A percentile compares a stretch with the other conserved stretches of the same genome.
Evolutionary conservation across 768 basidiomycete species (phyloP).

Genomic region (Crucibulum laeve): DNA sequence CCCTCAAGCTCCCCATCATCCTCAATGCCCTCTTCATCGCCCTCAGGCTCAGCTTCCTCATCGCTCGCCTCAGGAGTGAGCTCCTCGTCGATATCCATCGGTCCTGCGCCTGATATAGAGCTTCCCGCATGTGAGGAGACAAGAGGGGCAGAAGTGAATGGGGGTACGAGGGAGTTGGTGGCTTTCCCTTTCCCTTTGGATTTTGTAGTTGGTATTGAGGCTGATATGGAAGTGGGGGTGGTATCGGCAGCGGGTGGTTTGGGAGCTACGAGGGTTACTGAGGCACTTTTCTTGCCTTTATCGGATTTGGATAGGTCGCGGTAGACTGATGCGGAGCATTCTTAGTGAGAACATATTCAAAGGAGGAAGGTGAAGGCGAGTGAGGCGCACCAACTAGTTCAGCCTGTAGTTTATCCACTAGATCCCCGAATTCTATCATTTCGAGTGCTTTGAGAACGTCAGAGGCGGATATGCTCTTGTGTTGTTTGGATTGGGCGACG

Average conservation of each 20-base stretch:
- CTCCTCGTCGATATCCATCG: slow-evolving; percentile 27
- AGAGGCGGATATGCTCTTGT: slow-evolving; percentile 85
- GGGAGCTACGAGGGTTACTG: slow-evolving; percentile 13
- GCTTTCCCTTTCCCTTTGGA: slow-evolving; percentile 34
- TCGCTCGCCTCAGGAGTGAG: slow-evolving; percentile 17
- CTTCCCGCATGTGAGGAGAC: slow-evolving; percentile 16
- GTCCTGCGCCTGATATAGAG: slow-evolving; percentile 21
- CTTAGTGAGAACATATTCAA: background rate
- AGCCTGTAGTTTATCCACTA: slow-evolving; percentile 54
- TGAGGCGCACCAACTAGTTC: slow-evolving; percentile 59
- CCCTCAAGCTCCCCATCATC: slow-evolving; percentile 32
- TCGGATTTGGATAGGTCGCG: slow-evolving; percentile 60
- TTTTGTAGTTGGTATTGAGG: slow-evolving; percentile 11
- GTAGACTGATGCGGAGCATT: slow-evolving; percentile 41
- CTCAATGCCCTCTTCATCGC: slow-evolving; percentile 26
- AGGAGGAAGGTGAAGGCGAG: background rate
- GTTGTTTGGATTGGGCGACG: slow-evolving; percentile 76
- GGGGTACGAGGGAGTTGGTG: slow-evolving; percentile 14
- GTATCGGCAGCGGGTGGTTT: slow-evolving; percentile 11
- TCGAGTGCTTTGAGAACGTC: slow-evolving; percentile 89
- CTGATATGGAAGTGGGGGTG: slow-evolving; percentile 17
- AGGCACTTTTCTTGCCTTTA: slow-evolving; percentile 42
- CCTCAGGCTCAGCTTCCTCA: slow-evolving; percentile 29
- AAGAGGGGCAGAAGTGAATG: slow-evolving; percentile 27
- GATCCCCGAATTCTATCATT: slow-evolving; percentile 69